A percentile compares a stretch with the other conserved stretches of the same genome.
These are phyloP conservation scores for Didymosphaeria variabile DNA, from an alignment of 2,329 filamentous ascomycete species.

Conservation along the genomic window DNA sequence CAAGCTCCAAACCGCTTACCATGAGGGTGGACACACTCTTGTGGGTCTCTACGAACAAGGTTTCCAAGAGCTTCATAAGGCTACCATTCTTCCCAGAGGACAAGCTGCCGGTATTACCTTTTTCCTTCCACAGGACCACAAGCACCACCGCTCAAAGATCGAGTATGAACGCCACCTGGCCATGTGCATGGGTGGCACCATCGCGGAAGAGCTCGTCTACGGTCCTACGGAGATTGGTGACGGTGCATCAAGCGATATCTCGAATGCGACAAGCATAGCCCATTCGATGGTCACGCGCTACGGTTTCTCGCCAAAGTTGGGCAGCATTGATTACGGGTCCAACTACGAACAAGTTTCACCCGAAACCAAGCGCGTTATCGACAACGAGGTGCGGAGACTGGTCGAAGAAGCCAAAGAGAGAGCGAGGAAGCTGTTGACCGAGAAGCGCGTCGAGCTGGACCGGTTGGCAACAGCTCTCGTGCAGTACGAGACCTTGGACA, in stretches of 20 bases:
- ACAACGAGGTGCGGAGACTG: conserved; percentile 84
- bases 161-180: conserved; percentile 85
- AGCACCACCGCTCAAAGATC: conserved; percentile 79
- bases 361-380: conserved; percentile 86
- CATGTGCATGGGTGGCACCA: conserved; percentile 83
- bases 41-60: conserved; percentile 84
- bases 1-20: conserved; percentile 94
- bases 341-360: conserved; percentile 85
- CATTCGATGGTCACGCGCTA: conserved; percentile 88
- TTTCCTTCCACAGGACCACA: conserved; percentile 83
- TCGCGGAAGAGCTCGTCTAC: conserved; percentile 90
- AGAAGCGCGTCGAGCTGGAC: conserved; percentile 85
- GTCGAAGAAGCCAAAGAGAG: conserved; percentile 83
- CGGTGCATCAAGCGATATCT: conserved; percentile 84
- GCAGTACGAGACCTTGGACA: conserved; percentile 91
- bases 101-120: conserved; percentile 86
- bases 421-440: conserved; percentile 74
- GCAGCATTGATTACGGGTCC: conserved; percentile 86
- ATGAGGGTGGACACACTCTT: conserved; percentile 94
- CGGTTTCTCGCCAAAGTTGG: conserved; percentile 88
- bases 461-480: conserved; percentile 87
- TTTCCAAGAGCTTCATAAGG: conserved; percentile 87
- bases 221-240: conserved; percentile 91
- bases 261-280: conserved; percentile 80
- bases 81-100: conserved; percentile 93